Conservation (phyloP, 176 grass and related monocot genomes). For the Aegilops tauschii region DNA sequence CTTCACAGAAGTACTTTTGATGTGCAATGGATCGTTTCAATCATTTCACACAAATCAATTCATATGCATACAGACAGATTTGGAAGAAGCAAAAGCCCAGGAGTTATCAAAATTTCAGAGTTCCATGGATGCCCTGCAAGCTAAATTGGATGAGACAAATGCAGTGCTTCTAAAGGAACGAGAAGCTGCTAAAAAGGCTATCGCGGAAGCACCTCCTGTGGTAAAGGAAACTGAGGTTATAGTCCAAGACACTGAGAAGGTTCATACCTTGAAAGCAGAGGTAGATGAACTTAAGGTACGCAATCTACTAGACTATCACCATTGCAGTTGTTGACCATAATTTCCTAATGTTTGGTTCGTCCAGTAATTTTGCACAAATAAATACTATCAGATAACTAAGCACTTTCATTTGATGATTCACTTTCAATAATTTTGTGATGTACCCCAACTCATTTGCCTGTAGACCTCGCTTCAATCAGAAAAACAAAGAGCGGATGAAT, state of each 20-base stretch:
- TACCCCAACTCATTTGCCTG: slow-evolving; percentile 29
- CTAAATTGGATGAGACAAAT: slow-evolving; percentile 84
- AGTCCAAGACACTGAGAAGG: slow-evolving; percentile 89
- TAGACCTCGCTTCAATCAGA: slow-evolving; percentile 76
- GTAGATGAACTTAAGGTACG: slow-evolving; percentile 81
- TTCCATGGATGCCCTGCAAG: slow-evolving; percentile 78
- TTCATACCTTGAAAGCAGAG: slow-evolving; percentile 76
- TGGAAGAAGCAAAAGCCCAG: slow-evolving; percentile 90
- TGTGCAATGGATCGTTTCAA: slow-evolving; percentile 4
- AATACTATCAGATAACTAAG: slow-evolving; percentile 10
- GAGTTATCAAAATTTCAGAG: slow-evolving; percentile 80
- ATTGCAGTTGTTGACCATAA: neutral
- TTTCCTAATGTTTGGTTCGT: slow-evolving; percentile 28
- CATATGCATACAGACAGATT: slow-evolving; percentile 60
- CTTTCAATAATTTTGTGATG: slow-evolving; percentile 23
- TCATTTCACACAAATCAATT: slow-evolving; percentile 40
- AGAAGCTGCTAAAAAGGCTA: slow-evolving; percentile 62
- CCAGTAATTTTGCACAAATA: slow-evolving; percentile 8
- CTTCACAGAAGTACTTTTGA: neutral
- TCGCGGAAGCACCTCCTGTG: slow-evolving; percentile 82
- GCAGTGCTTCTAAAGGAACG: slow-evolving; percentile 71
- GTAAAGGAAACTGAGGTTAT: slow-evolving; percentile 78
- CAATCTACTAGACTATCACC: neutral
- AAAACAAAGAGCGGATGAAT: slow-evolving; percentile 70
- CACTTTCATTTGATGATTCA: slow-evolving; percentile 20